These are phyloP conservation scores for Haplosporangium sp. DNA, from an alignment of 371 early-diverging fungal genomes.

Conservation along the genomic window DNA sequence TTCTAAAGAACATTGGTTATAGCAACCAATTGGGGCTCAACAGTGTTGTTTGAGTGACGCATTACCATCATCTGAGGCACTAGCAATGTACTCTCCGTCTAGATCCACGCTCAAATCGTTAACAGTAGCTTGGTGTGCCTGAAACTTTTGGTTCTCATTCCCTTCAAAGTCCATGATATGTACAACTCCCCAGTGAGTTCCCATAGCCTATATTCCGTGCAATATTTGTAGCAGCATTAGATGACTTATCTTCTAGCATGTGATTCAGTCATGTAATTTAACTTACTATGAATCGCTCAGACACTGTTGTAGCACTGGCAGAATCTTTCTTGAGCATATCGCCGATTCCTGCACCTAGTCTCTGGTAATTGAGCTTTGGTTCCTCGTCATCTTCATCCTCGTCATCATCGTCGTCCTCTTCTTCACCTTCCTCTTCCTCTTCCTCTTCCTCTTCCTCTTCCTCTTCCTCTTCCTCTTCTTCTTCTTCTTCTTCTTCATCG, in stretches of 20 bases:
- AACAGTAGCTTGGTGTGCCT: conserved; percentile 85
- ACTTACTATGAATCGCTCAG: conserved; percentile 86
- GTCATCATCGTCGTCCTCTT: conserved; percentile 52
- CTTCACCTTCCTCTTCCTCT: conserved; percentile 61
- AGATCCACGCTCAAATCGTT: conserved; percentile 87
- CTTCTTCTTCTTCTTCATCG: conserved; percentile 34
- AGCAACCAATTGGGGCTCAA: not conserved
- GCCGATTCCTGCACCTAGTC: conserved; percentile 79
- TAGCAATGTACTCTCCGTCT: conserved; percentile 90
- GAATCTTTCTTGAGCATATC: conserved; percentile 89
- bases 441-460: conserved; percentile 40
- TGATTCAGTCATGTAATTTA: not conserved
- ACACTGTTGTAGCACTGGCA: conserved; percentile 80
- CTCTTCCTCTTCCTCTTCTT: conserved; percentile 36
- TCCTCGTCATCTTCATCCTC: conserved; percentile 8
- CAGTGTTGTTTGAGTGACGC: not conserved
- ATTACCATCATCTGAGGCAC: conserved; percentile 93
- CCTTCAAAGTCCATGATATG: conserved; percentile 94
- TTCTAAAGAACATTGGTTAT: not conserved
- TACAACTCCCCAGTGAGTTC: conserved; percentile 94
- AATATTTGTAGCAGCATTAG: not conserved
- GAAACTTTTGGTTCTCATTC: conserved; percentile 84
- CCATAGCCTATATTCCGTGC: conserved; percentile 74
- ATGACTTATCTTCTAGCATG: not conserved
- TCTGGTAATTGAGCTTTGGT: conserved; percentile 79